A percentile compares a stretch with the other conserved stretches of the same genome.
These are phyloP conservation scores for Penicillium turbatum DNA, from an alignment of 495 filamentous ascomycete genomes.

Conservation along the genomic window DNA sequence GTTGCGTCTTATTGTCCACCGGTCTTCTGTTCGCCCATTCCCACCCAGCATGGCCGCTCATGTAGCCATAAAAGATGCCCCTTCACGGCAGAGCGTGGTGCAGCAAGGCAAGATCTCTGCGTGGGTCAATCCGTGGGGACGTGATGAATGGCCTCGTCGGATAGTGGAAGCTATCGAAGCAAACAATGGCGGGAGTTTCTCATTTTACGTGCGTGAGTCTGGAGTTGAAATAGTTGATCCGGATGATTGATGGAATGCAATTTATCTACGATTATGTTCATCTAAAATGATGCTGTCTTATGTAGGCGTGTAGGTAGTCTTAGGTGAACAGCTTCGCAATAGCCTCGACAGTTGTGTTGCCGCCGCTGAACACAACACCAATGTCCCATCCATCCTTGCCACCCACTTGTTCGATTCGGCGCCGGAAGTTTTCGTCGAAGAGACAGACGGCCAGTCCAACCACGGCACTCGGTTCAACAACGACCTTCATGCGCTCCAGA, in stretches of 20 bases:
- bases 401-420: conserved; percentile 62
- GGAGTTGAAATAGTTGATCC: conserved; percentile 18
- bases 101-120: conserved; percentile 38
- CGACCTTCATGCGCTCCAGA: conserved; percentile 84
- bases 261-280: neutral
- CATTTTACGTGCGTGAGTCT: conserved; percentile 22
- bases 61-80: conserved; percentile 52
- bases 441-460: conserved; percentile 80
- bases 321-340: conserved; percentile 46
- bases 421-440: conserved; percentile 79
- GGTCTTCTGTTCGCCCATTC: conserved; percentile 49
- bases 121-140: conserved; percentile 45
- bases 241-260: conserved; percentile 5
- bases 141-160: conserved; percentile 40
- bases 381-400: conserved; percentile 80
- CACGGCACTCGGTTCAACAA: conserved; percentile 86
- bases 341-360: conserved; percentile 82
- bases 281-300: neutral
- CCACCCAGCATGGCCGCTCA: conserved; percentile 48
- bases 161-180: conserved; percentile 31
- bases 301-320: conserved; percentile 6
- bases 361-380: conserved; percentile 81
- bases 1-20: conserved; percentile 44
- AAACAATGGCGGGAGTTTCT: conserved; percentile 30
- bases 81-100: conserved; percentile 39